These are phyloP conservation scores for Coemansia sp. DNA, from an alignment of 371 early-diverging fungal species.

Conservation along the genomic window DNA sequence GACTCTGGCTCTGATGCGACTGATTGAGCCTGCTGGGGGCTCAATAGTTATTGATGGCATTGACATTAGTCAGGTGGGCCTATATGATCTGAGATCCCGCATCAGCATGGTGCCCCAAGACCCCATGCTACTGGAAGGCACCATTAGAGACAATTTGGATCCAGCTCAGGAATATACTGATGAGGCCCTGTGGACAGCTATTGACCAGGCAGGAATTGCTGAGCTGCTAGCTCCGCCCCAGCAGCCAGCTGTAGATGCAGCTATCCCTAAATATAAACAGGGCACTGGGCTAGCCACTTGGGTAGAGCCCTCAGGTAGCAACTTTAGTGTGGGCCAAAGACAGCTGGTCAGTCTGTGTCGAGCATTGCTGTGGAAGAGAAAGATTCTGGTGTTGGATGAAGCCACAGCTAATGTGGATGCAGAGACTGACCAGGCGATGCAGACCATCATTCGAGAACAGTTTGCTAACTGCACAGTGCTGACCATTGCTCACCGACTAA, in stretches of 20 bases:
- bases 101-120: slow-evolving; percentile 72
- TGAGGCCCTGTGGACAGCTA: slow-evolving; percentile 57
- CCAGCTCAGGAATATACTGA: slow-evolving; percentile 56
- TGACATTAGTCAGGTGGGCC: slow-evolving; percentile 56
- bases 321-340: slow-evolving; percentile 61
- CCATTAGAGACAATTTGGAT: slow-evolving; percentile 61
- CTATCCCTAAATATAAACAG: not conserved
- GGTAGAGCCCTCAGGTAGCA: slow-evolving; percentile 56
- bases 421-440: slow-evolving; percentile 66
- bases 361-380: slow-evolving; percentile 57
- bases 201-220: slow-evolving; percentile 53
- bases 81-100: slow-evolving; percentile 57
- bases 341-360: slow-evolving; percentile 55
- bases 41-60: slow-evolving; percentile 60
- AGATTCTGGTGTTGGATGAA: slow-evolving; percentile 61
- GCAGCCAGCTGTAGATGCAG: not conserved
- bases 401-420: slow-evolving; percentile 66
- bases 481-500: slow-evolving; percentile 91
- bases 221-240: slow-evolving; percentile 15
- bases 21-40: slow-evolving; percentile 58
- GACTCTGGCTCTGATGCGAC: slow-evolving; percentile 58
- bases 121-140: slow-evolving; percentile 61
- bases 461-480: slow-evolving; percentile 84
- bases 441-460: slow-evolving; percentile 78
- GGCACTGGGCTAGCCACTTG: slow-evolving; percentile 48